Base-by-base conservation (phyloP, 2,329 filamentous ascomycete genomes). In the Colletotrichum tamarilloi region DNA sequence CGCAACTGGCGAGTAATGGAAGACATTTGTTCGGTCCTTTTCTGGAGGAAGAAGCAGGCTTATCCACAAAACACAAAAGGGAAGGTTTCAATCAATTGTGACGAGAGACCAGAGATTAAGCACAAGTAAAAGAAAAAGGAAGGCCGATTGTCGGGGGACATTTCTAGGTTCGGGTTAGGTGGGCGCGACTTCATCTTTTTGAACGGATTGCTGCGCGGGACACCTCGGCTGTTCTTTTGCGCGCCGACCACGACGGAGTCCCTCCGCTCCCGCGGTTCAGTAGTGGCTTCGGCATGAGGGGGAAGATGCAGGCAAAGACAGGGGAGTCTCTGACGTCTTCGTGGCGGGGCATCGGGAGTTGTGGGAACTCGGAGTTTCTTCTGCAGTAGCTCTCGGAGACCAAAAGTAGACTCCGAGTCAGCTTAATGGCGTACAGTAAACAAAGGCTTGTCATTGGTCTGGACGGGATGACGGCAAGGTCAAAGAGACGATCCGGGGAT, bases 111-210 rank as follows among this genome's bases (percentile, higher is more conserved):
- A 6, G 4, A n/a, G 22, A 53, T 22, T 16, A 52, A 38, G 24
- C 24, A 55, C 14, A n/a, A 5, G 42, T 49, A 30, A 28, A 46
- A 30, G 26, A 35, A 49, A 66, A 60, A 46, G 35, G 42, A 62
- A 46, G 63, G 53, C 71, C 71, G 49, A 66, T 66, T 38, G 67
- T 64, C 67, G 46, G 60, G 42, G 60, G 24, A 19, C 35, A 57
- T 22, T 62, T 70, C n/a, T 57, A 49, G 8, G 60, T 16, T 73
- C 71, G 71, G 71, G 56, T 46, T 71, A 73, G 62, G 55, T 70
- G 71, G 67, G 71, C 67, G 71, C 71, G 71, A 73, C 71, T 11
- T 49, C 53, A 65, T 73, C 71, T 71, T 73, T 72, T 73, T 66
- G 67, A 73, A 56, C 60, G 24, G 52, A 28, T 38, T 52, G 22